Conservation (phyloP, 371 early-diverging fungal genomes). For the Entomophthora muscae region DNA sequence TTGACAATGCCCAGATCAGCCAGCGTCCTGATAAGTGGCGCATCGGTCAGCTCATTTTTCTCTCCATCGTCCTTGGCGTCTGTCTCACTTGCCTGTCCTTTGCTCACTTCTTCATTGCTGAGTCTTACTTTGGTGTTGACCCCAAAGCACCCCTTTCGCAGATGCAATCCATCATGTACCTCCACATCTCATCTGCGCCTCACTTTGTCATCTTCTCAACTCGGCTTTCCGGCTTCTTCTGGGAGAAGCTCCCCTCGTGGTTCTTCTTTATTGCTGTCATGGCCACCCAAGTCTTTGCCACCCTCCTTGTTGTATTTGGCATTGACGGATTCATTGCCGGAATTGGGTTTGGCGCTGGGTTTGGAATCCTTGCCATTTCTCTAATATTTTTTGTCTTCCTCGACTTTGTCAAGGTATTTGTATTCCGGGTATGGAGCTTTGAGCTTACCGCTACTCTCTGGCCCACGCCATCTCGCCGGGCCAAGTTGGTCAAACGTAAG, state of each 20-base stretch:
- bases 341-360: slow-evolving; percentile 30
- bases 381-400: slow-evolving; percentile 43
- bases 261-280: slow-evolving; percentile 62
- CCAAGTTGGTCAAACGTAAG: slow-evolving; percentile 21
- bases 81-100: slow-evolving; percentile 46
- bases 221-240: slow-evolving; percentile 71
- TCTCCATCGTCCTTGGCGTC: slow-evolving; percentile 43
- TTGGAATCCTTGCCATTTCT: slow-evolving; percentile 29
- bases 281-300: slow-evolving; percentile 82
- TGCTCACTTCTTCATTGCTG: slow-evolving; percentile 48
- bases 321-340: slow-evolving; percentile 26
- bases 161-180: slow-evolving; percentile 61
- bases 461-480: slow-evolving; percentile 38
- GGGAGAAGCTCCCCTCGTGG: slow-evolving; percentile 62
- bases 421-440: slow-evolving; percentile 48
- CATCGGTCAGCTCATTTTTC: slow-evolving; percentile 57
- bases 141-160: too few species aligned
- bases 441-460: slow-evolving; percentile 47
- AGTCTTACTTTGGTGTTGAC: too few species aligned
- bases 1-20: slow-evolving; percentile 70
- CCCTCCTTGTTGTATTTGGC: slow-evolving; percentile 70
- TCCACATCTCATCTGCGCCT: slow-evolving; percentile 72
- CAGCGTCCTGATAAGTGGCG: slow-evolving; percentile 70
- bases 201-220: slow-evolving; percentile 96
- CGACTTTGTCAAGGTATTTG: slow-evolving; percentile 57